Percentiles rank a stretch among this genome's conserved stretches.
These are phyloP conservation scores for Tuber melanosporum DNA, from an alignment of 495 filamentous ascomycete genomes.

Conservation along the genomic window DNA sequence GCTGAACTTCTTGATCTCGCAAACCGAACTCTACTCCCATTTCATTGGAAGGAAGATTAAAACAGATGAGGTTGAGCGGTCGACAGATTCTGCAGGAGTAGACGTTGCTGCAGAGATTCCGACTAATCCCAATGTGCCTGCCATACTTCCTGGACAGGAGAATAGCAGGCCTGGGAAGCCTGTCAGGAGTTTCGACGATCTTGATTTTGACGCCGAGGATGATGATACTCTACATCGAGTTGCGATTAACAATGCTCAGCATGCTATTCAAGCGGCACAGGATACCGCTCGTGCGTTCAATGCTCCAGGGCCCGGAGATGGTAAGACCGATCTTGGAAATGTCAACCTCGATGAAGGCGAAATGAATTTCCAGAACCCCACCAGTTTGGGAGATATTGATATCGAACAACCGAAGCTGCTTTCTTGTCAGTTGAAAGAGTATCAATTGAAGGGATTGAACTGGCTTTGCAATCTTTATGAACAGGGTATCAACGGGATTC, in stretches of 20 bases:
- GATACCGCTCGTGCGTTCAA: constrained; percentile 91
- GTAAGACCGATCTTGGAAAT: constrained; percentile 46
- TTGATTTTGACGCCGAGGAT: constrained; percentile 94
- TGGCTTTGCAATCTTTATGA: constrained; percentile 99
- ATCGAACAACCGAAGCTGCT: constrained; percentile 93
- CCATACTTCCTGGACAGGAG: constrained; percentile 24
- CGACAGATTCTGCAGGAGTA: constrained; percentile 68
- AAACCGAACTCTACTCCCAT: constrained; percentile 97
- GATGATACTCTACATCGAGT: constrained; percentile 73
- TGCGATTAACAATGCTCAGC: constrained; percentile 92
- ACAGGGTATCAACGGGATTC: constrained; percentile 98
- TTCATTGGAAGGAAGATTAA: constrained; percentile 99
- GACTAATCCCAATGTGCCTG: constrained; percentile 14
- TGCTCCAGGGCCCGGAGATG: constrained; percentile 53
- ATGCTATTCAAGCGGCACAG: constrained; percentile 90
- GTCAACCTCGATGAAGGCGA: constrained; percentile 70
- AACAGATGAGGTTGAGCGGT: constrained; percentile 84
- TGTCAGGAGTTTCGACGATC: constrained; percentile 83
- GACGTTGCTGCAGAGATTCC: constrained; percentile 50
- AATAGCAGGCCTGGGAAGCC: constrained; percentile 51
- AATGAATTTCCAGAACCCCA: constrained; percentile 99
- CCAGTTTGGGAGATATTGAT: constrained; percentile 85
- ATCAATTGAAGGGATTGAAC: constrained; percentile 96
- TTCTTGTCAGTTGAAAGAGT: constrained; percentile 90
- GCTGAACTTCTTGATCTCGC: constrained; percentile 98